Evolutionary conservation across 2,329 filamentous ascomycete species (phyloP), one percentile per base, ranked within the genome.

Genomic region (Alternaria infectoria): DNA sequence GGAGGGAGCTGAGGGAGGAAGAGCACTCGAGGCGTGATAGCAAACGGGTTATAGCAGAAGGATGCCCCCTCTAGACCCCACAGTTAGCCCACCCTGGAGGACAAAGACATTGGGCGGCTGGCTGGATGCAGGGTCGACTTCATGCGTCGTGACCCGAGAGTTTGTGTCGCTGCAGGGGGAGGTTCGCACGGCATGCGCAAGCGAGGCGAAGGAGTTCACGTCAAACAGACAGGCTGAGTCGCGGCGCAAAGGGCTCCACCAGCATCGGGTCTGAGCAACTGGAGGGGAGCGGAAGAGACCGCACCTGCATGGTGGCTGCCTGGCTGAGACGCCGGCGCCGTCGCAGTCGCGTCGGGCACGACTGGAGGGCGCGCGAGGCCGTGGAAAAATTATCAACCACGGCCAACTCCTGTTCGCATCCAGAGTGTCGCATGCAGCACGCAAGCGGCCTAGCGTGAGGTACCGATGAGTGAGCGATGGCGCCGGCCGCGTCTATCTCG

Each of bases 171-270:
- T 58, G 57, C 65, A 69, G 63, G 65, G 65, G 67, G 47, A 26
- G 44, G 43, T 46, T 47, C 19, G 44, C 19, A 57, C 50, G 62
- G 69, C 63, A 70, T 66, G 69, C 67, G 65, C 57, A 72, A 62
- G 62, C 67, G 71, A 68, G 49, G 61, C 63, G 59, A 68, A 69
- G 65, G 54, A 64, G 57, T 54, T 61, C 58, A 62, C 63, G 54
- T 71, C 69, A 71, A 73, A 72, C 69, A 62, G 56, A 51, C 45
- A 44, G 32, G 25, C 49, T 58, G 65, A 67, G 23, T 67, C 65
- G 62, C 54, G 62, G 32, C 46, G 6, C 45, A 52, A 30, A 28
- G 51, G 28, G 57, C 46, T 51, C 58, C 52, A 60, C 52, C 19
- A 30, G 17, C 32, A 36, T 49, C 47, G 51, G 36, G 28, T 51